These are phyloP conservation scores for Pecoramyces ruminantium DNA, from an alignment of 192 early-diverging fungal species.

Conservation along the genomic window DNA sequence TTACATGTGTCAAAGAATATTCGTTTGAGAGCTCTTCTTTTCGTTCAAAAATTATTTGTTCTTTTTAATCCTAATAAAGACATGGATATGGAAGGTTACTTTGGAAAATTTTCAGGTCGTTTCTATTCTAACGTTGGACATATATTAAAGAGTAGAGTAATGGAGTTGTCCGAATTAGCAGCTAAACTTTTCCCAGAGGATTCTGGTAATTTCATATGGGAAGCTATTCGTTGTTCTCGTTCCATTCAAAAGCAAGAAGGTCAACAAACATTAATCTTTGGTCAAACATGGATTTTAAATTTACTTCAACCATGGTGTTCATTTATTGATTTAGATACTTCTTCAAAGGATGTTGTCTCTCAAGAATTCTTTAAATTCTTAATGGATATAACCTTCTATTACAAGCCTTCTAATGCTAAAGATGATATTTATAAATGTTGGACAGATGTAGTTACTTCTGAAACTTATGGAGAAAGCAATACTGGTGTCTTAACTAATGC, in stretches of 20 bases:
- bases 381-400: constrained; percentile 21
- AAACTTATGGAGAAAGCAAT: constrained; percentile 15
- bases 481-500: constrained; percentile 14
- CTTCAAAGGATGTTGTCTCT: constrained; percentile 14
- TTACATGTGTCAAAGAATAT: constrained; percentile 13
- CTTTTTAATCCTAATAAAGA: neutral
- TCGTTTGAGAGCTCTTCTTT: constrained; percentile 17
- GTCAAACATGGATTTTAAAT: constrained; percentile 18
- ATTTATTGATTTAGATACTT: constrained; percentile 12
- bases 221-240: constrained; percentile 24
- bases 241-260: constrained; percentile 2
- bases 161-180: constrained; percentile 13
- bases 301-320: constrained; percentile 22
- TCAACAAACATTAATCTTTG: constrained; percentile 9
- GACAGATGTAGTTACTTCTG: constrained; percentile 7
- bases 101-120: constrained; percentile 6
- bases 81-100: constrained; percentile 9
- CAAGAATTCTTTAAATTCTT: constrained; percentile 25
- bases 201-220: constrained; percentile 22
- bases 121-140: constrained; percentile 12
- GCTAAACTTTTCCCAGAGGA: constrained; percentile 16
- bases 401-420: constrained; percentile 8
- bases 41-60: constrained; percentile 13
- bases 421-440: constrained; percentile 17
- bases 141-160: constrained; percentile 2